A percentile compares a stretch with the other conserved stretches of the same genome.
Conservation (phyloP, 2,329 filamentous ascomycete genomes). For the Geosmithia flava region DNA sequence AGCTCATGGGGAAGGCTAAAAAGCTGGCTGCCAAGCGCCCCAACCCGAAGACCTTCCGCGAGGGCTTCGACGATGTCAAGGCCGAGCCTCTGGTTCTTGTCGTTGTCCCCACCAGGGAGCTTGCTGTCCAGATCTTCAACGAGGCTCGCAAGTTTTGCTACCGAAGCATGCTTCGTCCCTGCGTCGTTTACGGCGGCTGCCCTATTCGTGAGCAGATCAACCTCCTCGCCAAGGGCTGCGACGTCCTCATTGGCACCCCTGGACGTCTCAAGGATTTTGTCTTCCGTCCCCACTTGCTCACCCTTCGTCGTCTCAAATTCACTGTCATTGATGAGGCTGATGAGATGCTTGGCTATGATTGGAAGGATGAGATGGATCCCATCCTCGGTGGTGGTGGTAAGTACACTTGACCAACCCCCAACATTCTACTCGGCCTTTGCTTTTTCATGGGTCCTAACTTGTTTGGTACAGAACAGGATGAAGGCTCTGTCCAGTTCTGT, state of each 20-base stretch:
- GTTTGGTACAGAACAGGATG: conserved; percentile 37
- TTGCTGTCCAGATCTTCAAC: conserved; percentile 91
- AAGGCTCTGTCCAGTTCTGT: conserved; percentile 56
- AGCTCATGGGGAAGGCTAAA: conserved; percentile 91
- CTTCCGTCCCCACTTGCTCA: conserved; percentile 53
- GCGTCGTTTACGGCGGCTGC: conserved; percentile 77
- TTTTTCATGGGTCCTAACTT: not conserved
- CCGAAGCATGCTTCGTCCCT: conserved; percentile 85
- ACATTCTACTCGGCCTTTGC: not conserved
- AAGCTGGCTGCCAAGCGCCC: conserved; percentile 72
- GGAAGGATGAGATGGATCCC: conserved; percentile 61
- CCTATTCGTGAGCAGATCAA: conserved; percentile 56
- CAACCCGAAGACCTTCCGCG: conserved; percentile 42
- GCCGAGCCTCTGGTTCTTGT: conserved; percentile 85
- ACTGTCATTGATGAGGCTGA: conserved; percentile 89
- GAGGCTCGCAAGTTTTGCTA: conserved; percentile 90
- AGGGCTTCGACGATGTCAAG: conserved; percentile 36
- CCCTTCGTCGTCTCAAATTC: conserved; percentile 65
- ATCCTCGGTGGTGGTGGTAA: conserved; percentile 74
- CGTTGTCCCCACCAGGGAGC: conserved; percentile 75
- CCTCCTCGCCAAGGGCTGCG: conserved; percentile 73
- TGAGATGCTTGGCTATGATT: conserved; percentile 73
- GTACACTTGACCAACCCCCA: conserved; percentile 13
- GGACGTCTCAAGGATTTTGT: conserved; percentile 83
- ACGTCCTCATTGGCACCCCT: conserved; percentile 78